A percentile compares a stretch with the other conserved stretches of the same genome.
These are phyloP conservation scores for Lycium barbarum DNA, from an alignment of 257 asterid genomes.

Conservation along the genomic window DNA sequence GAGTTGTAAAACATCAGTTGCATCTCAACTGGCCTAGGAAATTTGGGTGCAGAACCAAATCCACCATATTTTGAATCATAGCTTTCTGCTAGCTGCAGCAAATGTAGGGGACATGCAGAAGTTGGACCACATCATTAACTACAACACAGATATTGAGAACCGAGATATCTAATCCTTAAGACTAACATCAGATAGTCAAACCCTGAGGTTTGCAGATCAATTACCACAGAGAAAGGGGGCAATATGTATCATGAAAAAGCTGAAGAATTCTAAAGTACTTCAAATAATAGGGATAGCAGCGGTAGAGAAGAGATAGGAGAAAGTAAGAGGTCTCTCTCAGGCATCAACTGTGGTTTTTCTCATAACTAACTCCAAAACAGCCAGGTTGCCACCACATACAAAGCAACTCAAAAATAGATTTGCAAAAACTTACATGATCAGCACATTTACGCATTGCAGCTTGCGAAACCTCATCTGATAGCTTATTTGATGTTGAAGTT, in stretches of 20 bases:
- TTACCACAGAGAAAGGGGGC: background rate
- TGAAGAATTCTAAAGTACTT: background rate
- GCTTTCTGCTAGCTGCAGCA: slow-evolving; percentile 67
- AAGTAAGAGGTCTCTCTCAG: background rate
- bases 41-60: slow-evolving; percentile 96
- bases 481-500: slow-evolving; percentile 61
- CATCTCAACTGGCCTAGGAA: slow-evolving; percentile 94
- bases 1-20: slow-evolving; percentile 85
- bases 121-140: slow-evolving; percentile 11
- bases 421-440: slow-evolving; percentile 60
- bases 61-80: slow-evolving; percentile 84
- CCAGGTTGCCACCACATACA: background rate
- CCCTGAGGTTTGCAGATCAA: background rate
- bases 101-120: background rate
- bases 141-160: background rate
- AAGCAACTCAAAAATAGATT: background rate
- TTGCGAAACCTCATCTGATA: slow-evolving; percentile 70
- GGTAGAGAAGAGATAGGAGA: background rate
- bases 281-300: background rate
- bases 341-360: background rate
- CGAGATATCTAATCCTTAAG: background rate
- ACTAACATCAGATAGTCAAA: background rate
- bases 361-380: background rate
- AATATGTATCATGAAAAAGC: background rate
- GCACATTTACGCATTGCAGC: slow-evolving; percentile 73